Conservation (phyloP, 768 basidiomycete genomes). For the Lyophyllum atratum region DNA sequence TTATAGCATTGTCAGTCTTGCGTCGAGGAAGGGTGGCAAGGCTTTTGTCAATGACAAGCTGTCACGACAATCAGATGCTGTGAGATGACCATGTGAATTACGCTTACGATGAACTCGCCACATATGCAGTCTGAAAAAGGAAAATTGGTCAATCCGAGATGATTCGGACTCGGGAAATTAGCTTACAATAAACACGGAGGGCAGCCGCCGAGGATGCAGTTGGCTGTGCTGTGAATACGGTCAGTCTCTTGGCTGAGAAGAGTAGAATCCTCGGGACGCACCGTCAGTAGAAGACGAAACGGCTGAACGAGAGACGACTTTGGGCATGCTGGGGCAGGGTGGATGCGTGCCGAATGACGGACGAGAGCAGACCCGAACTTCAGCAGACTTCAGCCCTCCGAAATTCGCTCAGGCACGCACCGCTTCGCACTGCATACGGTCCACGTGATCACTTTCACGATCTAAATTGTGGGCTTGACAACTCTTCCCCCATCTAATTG, state of each 20-base stretch:
- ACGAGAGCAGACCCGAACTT: slow-evolving; percentile 3
- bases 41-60: slow-evolving; percentile 84
- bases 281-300: slow-evolving; percentile 89
- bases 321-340: slow-evolving; percentile 65
- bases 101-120: slow-evolving; percentile 81
- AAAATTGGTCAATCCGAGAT: slow-evolving; percentile 6
- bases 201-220: slow-evolving; percentile 79
- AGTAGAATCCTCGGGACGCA: slow-evolving; percentile 30
- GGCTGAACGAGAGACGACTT: slow-evolving; percentile 87
- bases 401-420: slow-evolving; percentile 16
- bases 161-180: slow-evolving; percentile 16
- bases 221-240: slow-evolving; percentile 56
- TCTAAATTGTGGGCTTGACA: slow-evolving; percentile 15
- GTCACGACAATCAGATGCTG: slow-evolving; percentile 8
- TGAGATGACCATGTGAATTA: neutral
- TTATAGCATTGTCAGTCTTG: slow-evolving; percentile 77
- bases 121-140: slow-evolving; percentile 73
- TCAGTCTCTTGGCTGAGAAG: neutral
- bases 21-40: slow-evolving; percentile 69
- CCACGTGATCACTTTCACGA: slow-evolving; percentile 22
- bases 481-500: slow-evolving; percentile 13
- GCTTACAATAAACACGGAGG: slow-evolving; percentile 80
- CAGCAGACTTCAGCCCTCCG: neutral
- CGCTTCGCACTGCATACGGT: slow-evolving; percentile 18
- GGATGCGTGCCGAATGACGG: neutral